A percentile compares a stretch with the other conserved stretches of the same genome.
These are phyloP conservation scores for Wickerhamomyces ciferrii DNA, from an alignment of 805 yeast species.

Conservation along the genomic window DNA sequence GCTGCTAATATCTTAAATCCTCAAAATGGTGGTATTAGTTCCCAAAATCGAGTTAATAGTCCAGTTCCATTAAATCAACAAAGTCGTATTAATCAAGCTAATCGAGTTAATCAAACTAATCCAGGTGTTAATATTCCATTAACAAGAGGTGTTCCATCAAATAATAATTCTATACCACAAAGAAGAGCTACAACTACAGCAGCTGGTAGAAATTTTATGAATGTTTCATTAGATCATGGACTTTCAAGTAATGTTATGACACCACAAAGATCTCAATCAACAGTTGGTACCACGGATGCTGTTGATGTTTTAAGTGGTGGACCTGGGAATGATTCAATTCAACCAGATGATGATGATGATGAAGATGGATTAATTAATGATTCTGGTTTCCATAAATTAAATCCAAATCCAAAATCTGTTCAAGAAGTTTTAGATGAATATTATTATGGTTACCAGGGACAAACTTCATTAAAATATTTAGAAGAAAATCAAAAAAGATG, in stretches of 20 bases:
- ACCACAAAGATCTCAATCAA: not conserved
- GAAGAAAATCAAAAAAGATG: slow-evolving; percentile 22
- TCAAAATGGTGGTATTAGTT: not conserved
- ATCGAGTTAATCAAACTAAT: not conserved
- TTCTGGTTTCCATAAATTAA: slow-evolving; percentile 12
- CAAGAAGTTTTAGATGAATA: slow-evolving; percentile 23
- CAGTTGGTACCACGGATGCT: not conserved
- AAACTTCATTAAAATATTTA: slow-evolving; percentile 21
- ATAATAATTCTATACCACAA: not conserved
- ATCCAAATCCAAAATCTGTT: slow-evolving; percentile 20
- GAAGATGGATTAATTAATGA: slow-evolving; percentile 3
- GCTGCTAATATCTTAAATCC: not conserved
- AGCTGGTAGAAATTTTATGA: not conserved
- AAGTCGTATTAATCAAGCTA: not conserved
- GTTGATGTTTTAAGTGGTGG: not conserved
- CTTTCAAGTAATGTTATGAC: not conserved
- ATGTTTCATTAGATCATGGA: not conserved
- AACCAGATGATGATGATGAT: not conserved
- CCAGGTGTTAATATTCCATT: not conserved
- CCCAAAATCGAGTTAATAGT: slow-evolving; percentile 1
- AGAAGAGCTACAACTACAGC: not conserved
- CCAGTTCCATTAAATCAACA: slow-evolving; percentile 1
- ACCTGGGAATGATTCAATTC: not conserved
- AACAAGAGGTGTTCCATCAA: not conserved
- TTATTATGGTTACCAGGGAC: slow-evolving; percentile 21